Base-by-base conservation (phyloP, 148 eudicot genomes). In the Cornus florida region DNA sequence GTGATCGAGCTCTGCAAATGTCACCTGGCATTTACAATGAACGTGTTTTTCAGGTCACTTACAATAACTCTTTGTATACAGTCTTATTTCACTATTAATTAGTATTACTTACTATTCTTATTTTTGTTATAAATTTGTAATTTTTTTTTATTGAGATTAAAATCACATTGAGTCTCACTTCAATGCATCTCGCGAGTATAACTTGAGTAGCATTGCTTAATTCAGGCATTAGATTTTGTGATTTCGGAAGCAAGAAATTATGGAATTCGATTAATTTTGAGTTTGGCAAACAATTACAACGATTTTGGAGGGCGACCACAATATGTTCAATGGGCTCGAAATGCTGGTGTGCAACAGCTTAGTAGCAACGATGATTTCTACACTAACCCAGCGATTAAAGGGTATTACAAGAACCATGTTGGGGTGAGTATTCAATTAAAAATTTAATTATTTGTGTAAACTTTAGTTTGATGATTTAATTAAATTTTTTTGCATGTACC, bases 181-280 rank as follows among this genome's bases (percentile, higher is more conserved):
- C 28, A 28, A 28, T 28, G 28, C 28, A 28, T 28, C 28, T 28
- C 28, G 28, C 1, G 28, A 4, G 5, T 1, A 39, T 39, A 39
- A 39, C 7, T 39, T 39, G 5, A 39, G 43, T 39, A 39, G 43
- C 43, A 50, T 9, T 50, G 4, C 14, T 60, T 16, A 62, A 19
- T 76, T 73, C 48, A 67, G 71, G 69, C 4, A 41, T 53, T 80
- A 16, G 80, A 79, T 80, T 76, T 76, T 70, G 86, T 80, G 67
- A 24, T 84, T 14, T 73, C 81, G 2, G 83, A 84, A 69, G 86
- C 86, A 33, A 70, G 39, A 69, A 84, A 77, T 14, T 70, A 80
- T 28, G 72, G 79, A 2, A 70, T 84, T 46, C 81, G 81, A 0
- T 50, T 84, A 7, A 84, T 84, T n/a, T 60, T 84, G 71, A 73